phyloP scores from a whole-genome alignment of 495 filamentous ascomycete species.

The Hamigera avellanea region DNA sequence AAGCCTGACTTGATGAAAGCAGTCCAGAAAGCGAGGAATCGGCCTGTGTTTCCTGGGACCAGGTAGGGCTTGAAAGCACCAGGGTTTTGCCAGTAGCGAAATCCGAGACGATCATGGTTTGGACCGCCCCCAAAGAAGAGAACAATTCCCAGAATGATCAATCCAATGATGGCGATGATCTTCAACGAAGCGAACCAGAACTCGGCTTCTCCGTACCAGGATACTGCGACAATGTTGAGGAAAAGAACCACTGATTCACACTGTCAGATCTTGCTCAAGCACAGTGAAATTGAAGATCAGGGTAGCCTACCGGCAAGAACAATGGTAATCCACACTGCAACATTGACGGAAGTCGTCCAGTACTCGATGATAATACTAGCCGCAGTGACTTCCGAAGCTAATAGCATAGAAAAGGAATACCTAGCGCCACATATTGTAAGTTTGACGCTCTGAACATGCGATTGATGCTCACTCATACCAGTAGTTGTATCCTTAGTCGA shows the following conservation, averaged over 20 bases:
- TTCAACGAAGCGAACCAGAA: conserved; percentile 67
- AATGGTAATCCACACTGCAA: conserved; percentile 58
- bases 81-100: conserved; percentile 58
- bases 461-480: too few species aligned
- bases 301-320: conserved; percentile 47
- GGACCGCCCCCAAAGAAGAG: conserved; percentile 57
- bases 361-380: conserved; percentile 58
- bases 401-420: conserved; percentile 42
- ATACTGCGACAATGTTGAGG: conserved; percentile 57
- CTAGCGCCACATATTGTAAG: too few species aligned
- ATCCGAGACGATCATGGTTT: conserved; percentile 52
- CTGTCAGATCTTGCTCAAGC: conserved; percentile 36
- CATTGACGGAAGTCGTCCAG: conserved; percentile 42
- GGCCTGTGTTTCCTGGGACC: conserved; percentile 17
- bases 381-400: conserved; percentile 57
- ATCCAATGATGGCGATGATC: conserved; percentile 60
- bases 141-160: conserved; percentile 54
- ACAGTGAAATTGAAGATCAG: conserved; percentile 24
- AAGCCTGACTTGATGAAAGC: conserved; percentile 33
- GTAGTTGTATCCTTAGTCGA: conserved; percentile 46
- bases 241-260: conserved; percentile 52
- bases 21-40: conserved; percentile 30
- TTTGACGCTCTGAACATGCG: too few species aligned
- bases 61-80: conserved; percentile 53
- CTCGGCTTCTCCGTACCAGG: conserved; percentile 61